Conservation (phyloP, 2,329 filamentous ascomycete genomes). For the Fusarium nygamai region DNA sequence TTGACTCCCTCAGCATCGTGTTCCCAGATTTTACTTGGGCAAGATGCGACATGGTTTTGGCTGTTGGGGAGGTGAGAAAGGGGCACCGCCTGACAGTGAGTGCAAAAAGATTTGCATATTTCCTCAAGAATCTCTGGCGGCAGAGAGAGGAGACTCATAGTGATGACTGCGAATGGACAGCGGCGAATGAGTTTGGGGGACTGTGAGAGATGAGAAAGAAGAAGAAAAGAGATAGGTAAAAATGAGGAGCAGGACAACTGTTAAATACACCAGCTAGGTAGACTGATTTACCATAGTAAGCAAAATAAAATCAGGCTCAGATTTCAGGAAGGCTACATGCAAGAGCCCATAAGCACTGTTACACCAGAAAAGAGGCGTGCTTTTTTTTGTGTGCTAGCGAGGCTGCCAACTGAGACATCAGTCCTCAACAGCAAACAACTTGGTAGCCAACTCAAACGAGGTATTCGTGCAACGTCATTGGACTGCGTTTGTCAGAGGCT, state of each 20-base stretch:
- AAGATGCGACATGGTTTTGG: fast-evolving
- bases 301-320: background rate
- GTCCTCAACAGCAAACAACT: background rate
- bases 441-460: background rate
- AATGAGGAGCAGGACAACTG: background rate
- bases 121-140: background rate
- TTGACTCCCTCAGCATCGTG: background rate
- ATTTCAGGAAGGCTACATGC: background rate
- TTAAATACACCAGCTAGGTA: background rate
- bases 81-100: background rate
- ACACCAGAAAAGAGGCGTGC: background rate
- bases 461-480: background rate
- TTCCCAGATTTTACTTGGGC: background rate
- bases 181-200: background rate
- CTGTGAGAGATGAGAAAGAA: background rate
- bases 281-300: too few species aligned
- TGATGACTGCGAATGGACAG: background rate
- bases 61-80: background rate
- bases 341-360: background rate
- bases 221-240: background rate
- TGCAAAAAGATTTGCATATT: fast-evolving
- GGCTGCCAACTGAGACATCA: background rate
- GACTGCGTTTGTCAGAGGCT: background rate
- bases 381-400: background rate
- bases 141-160: background rate